Evolutionary conservation across 768 basidiomycete species (phyloP), one percentile per base, ranked within the genome.

Genomic region (Favolaschia claudopus): DNA sequence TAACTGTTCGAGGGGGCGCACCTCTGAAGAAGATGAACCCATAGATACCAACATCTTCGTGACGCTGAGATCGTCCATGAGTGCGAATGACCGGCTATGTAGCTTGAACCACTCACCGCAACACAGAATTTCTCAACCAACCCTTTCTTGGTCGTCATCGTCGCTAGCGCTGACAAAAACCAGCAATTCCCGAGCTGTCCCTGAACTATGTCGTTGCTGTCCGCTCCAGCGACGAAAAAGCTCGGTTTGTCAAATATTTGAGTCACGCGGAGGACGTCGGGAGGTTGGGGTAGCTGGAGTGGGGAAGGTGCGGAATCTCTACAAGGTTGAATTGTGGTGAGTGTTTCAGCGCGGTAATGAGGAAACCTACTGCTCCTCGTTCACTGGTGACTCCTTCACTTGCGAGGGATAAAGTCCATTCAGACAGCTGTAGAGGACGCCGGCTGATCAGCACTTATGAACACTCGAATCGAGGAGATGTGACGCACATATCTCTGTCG

Each of bases 21-120:
- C 85, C 84, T 3, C 83, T 72, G 68, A 79, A 83, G 69, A 87
- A 85, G 44, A 86, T 77, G 67, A 84, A 87, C 2, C 85, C 85
- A 59, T 86, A 87, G 7, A 87, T 77, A 3, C 84, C 84, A 27
- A 84, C 79, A 62, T 78, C 55, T 64, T 84, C 81, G 58, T 85
- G 80, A 13, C 79, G 73, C 81, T 84, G 54, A 4, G 9, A 57
- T 42, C 9, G 43, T 31, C 20, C 28, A 15, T 60, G 7, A 56
- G 36, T 45, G 40, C 29, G 13, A 20, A 27, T 12, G 44, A 36
- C 7, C 12, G 4, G 8, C 19, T n/a, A 37, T 13, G 22, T 46
- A 22, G 37, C 24, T 4, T 28, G n/a, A 36, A 31, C 28, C 27
- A 70, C 78, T 60, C 52, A 80, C 78, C 13, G 75, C 79, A 43